Evolutionary conservation across 257 asterid species (phyloP), one percentile per base, ranked within the genome.

Genomic region (Cinchona pubescens): DNA sequence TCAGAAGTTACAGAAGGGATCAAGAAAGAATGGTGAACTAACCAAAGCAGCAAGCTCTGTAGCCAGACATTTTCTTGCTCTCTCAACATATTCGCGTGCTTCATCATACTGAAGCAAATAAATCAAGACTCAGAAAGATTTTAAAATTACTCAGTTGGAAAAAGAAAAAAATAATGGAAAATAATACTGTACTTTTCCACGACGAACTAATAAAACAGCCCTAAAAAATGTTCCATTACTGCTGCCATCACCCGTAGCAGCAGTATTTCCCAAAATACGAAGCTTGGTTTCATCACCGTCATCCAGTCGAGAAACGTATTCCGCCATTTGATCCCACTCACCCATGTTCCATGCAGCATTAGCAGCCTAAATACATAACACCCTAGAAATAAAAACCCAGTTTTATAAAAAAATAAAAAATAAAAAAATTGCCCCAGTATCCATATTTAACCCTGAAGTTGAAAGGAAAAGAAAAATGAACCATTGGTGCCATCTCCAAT

Each of bases 341-440:
- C 98, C 96, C 99, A 95, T 95, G 94, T 95, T 92, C 99, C 99
- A 95, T 80, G 99, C 99, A 90, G 98, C 97, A 75, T 4, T 78
- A 76, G 99, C 98, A 87, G 99, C 99, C 99, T 95, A 82, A 74
- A 80, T 61, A 53, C 83, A 69, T 11, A 66, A 76, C n/a, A 72
- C 71, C 55, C 66, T 16, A n/a, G n/a, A n/a, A n/a, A n/a, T n/a
- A n/a, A n/a, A 27, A 45, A 78, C 30, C 30, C 68, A 80, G 66
- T 35, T 55, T n/a, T 72, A 67, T 38, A 73, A 73, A 68, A 34
- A 78, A 40, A 40, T 51, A n/a, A n/a, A n/a, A n/a, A n/a, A n/a
- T n/a, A n/a, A n/a, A n/a, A n/a, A n/a, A 58, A 45, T 38, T 73
- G n/a, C 46, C 40, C 40, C 58, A 37, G 55, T n/a, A 66, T 43